phyloP scores from a whole-genome alignment of 139 green algal species.

The Chlorella sp. region DNA sequence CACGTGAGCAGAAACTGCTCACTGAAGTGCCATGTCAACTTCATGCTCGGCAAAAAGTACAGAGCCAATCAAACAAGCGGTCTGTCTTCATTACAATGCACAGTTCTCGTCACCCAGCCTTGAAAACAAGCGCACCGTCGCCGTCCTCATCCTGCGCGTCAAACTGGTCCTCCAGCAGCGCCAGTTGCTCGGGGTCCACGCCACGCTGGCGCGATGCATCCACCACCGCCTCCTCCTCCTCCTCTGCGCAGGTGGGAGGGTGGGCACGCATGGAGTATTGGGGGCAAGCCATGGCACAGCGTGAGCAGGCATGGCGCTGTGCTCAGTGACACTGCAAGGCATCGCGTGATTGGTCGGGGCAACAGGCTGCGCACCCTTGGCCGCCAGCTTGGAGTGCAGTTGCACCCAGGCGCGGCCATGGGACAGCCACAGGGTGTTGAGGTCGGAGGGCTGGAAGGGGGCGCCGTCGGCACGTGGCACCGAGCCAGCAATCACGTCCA shows the following conservation, averaged over 20 bases:
- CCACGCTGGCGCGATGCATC: background rate
- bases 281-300: too few relatives aligned
- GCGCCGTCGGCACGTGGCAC: slow-evolving; percentile 36
- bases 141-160: slow-evolving; percentile 43
- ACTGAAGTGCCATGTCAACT: too few relatives aligned
- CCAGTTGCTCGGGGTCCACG: slow-evolving; percentile 58
- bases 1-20: too few relatives aligned
- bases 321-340: too few relatives aligned
- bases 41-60: too few relatives aligned
- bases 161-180: slow-evolving; percentile 52
- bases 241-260: background rate
- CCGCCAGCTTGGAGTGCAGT: slow-evolving; percentile 14
- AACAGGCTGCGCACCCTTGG: slow-evolving; percentile 1
- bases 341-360: background rate
- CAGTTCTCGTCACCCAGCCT: too few relatives aligned
- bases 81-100: too few relatives aligned
- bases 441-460: slow-evolving; percentile 55
- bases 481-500: slow-evolving; percentile 69
- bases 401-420: slow-evolving; percentile 41
- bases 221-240: background rate
- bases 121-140: slow-evolving; percentile 34
- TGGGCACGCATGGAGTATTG: background rate
- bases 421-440: slow-evolving; percentile 52
- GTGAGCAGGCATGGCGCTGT: too few relatives aligned
- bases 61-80: too few relatives aligned